A percentile compares a stretch with the other conserved stretches of the same genome.
phyloP scores from a whole-genome alignment of 2,329 filamentous ascomycete species.

The Nemania sp. region DNA sequence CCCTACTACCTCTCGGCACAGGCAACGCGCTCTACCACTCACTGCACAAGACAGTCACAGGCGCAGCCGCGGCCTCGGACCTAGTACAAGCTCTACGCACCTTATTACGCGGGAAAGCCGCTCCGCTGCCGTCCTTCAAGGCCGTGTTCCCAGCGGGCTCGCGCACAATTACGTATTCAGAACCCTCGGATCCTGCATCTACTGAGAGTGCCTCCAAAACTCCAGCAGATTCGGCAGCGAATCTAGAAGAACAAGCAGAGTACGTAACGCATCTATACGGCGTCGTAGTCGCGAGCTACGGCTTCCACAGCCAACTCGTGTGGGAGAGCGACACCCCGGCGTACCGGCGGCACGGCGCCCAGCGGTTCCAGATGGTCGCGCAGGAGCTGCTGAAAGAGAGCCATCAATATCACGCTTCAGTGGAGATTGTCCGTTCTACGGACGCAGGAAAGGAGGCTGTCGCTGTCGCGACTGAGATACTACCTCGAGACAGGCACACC shows the following conservation, averaged over 20 bases:
- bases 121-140: slow-evolving; percentile 63
- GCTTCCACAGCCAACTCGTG: slow-evolving; percentile 84
- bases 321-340: slow-evolving; percentile 86
- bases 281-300: slow-evolving; percentile 86
- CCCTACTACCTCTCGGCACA: slow-evolving; percentile 64
- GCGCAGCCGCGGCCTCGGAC: slow-evolving; percentile 42
- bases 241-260: slow-evolving; percentile 38
- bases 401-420: slow-evolving; percentile 53
- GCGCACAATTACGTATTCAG: slow-evolving; percentile 47
- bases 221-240: not conserved
- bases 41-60: slow-evolving; percentile 61
- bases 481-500: slow-evolving; percentile 59
- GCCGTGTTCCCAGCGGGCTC: slow-evolving; percentile 64
- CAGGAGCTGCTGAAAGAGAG: slow-evolving; percentile 66
- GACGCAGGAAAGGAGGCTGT: slow-evolving; percentile 27
- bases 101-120: slow-evolving; percentile 60
- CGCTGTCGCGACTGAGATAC: not conserved
- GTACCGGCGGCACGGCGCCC: slow-evolving; percentile 75
- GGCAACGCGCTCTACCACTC: slow-evolving; percentile 69
- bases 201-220: not conserved
- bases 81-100: slow-evolving; percentile 58
- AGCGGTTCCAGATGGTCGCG: slow-evolving; percentile 84
- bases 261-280: slow-evolving; percentile 60
- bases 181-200: slow-evolving; percentile 18
- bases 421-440: slow-evolving; percentile 40